A percentile compares a stretch with the other conserved stretches of the same genome.
Conservation (phyloP, 2,329 filamentous ascomycete species). For the Pseudogymnoascus sp. region DNA sequence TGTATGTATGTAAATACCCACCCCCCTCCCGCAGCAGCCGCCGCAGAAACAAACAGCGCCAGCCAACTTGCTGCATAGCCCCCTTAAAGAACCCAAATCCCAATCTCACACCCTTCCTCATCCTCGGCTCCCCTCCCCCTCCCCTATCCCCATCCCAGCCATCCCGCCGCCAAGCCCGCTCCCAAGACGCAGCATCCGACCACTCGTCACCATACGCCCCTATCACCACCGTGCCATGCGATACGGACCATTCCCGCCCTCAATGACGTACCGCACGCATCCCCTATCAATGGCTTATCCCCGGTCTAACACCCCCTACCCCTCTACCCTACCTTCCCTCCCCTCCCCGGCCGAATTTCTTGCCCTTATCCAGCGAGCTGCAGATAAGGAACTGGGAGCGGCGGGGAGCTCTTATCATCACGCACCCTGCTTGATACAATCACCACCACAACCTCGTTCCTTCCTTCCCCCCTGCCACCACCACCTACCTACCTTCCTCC, state of each 20-base stretch:
- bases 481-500: neutral
- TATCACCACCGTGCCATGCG: neutral
- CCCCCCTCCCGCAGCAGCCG: neutral
- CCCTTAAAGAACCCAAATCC: neutral
- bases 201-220: neutral
- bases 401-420: neutral
- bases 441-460: neutral
- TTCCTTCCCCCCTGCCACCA: no score
- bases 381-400: neutral
- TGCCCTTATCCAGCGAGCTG: neutral
- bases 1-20: neutral
- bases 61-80: neutral
- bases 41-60: neutral
- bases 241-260: neutral
- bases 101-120: neutral
- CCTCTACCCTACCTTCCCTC: neutral
- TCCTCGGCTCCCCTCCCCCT: neutral
- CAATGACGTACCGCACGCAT: neutral
- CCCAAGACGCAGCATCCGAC: neutral
- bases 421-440: no score
- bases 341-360: neutral
- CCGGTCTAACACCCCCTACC: neutral
- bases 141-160: neutral
- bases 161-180: neutral
- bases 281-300: neutral